Base-by-base conservation (phyloP, 495 filamentous ascomycete genomes). In the Neurospora terricola region DNA sequence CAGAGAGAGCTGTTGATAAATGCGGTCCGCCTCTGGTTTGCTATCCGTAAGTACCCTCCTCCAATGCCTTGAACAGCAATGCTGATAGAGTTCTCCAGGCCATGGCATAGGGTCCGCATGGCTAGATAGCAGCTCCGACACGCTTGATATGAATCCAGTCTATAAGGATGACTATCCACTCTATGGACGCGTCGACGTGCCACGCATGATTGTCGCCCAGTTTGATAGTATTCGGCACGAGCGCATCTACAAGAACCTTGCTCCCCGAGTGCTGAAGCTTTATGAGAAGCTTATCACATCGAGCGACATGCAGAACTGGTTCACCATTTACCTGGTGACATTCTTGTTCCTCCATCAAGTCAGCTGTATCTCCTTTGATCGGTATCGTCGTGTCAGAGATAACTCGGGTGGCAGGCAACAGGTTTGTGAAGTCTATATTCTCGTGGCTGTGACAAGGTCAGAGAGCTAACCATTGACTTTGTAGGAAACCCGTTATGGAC, bases 171-270 rank as follows among this genome's bases (percentile, higher is more conserved):
- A 73, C 11, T 75, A 77, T n/a, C 77, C 79, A 0, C 76, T 78
- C 38, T 7, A 36, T 12, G 80, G 78, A 2, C 78, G 71, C 40
- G 73, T 80, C 7, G 78, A 73, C 1, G 72, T 83, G 18, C 83
- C 84, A 11, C 80, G 84, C 18, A 85, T 86, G 84, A 79, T 86
- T 18, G 79, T 84, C 38, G 84, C 83, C 2, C 84, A 86, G 72
- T 84, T 86, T 72, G 84, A 86, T 75, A 83, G 81, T 69, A 81
- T 86, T 68, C 82, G 80, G 8, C 42, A 75, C 30, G 74, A 76
- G 27, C 70, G 72, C 30, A 72, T 81, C 12, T 77, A 80, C 43
- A 80, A 79, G 38, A 43, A 42, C 18, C 40, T 73, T 0, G 34
- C 72, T 5, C 73, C 75, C 3, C 45, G 72, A 4, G 71, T 84